Percentiles rank a stretch among this genome's conserved stretches.
These are phyloP conservation scores for Phytopythium litorale DNA, from an alignment of 352 stramenopile genomes.

Conservation along the genomic window DNA sequence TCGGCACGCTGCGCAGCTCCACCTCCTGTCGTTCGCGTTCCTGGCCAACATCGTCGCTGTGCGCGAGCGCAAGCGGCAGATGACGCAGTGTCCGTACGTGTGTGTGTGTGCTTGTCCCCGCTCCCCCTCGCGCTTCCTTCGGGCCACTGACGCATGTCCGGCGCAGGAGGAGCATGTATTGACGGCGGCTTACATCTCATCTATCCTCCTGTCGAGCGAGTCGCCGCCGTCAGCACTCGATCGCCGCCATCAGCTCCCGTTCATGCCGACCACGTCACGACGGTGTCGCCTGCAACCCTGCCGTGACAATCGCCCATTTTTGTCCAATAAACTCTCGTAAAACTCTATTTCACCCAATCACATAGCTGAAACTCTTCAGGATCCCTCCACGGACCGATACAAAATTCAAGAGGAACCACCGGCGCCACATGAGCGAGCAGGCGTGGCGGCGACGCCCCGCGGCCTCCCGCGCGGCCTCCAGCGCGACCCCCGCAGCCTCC, in stretches of 20 bases:
- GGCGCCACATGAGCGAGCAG: conserved; percentile 11
- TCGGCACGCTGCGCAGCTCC: conserved; percentile 16
- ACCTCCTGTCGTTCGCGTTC: conserved; percentile 50
- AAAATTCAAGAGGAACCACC: not conserved
- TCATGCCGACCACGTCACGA: not conserved
- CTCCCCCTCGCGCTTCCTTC: not conserved
- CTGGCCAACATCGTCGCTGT: conserved; percentile 52
- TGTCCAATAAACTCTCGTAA: conserved; percentile 1
- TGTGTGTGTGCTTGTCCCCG: not conserved
- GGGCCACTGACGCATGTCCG: not conserved
- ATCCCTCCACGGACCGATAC: not conserved
- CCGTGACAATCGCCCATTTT: not conserved
- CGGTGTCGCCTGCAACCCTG: too few species aligned
- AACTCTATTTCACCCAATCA: conserved; percentile 3
- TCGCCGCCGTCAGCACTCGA: conserved; percentile 9
- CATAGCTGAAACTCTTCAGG: not conserved
- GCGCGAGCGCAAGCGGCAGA: conserved; percentile 33
- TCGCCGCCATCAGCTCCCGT: too few species aligned
- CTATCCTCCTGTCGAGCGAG: not conserved
- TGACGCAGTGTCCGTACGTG: conserved; percentile 23
- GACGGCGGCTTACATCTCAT: not conserved
- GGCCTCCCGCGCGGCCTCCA: not conserved
- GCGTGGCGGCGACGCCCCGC: not conserved
- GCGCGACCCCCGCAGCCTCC: not conserved
- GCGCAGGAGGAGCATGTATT: conserved; percentile 47